phyloP scores from a whole-genome alignment of 176 grass and related monocot species.

The Avena eriantha region DNA sequence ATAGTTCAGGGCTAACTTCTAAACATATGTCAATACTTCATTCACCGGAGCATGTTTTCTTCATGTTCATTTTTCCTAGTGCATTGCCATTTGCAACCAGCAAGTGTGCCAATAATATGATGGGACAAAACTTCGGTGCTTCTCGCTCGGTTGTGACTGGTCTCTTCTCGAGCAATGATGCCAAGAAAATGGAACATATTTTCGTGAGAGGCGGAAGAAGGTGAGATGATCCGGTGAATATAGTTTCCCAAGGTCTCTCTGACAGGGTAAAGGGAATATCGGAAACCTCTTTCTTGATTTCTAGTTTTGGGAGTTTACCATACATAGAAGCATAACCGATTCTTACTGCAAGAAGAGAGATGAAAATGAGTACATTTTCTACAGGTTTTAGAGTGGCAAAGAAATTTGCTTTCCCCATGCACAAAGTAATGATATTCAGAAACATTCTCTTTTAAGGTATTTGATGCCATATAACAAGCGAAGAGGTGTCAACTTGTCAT shows the following conservation, averaged over 20 bases:
- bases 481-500: background rate
- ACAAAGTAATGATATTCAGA: background rate
- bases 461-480: background rate
- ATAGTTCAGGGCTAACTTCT: background rate
- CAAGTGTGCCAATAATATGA: background rate
- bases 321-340: conserved; percentile 74
- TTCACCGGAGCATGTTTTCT: background rate
- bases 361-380: conserved; percentile 1
- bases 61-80: background rate
- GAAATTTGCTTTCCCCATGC: background rate
- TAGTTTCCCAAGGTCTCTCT: conserved; percentile 88
- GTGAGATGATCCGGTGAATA: conserved; percentile 86
- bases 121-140: background rate
- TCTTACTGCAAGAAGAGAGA: conserved; percentile 52
- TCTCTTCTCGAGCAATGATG: no score
- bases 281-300: conserved; percentile 49
- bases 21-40: background rate
- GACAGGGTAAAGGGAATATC: conserved; percentile 68
- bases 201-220: conserved; percentile 58
- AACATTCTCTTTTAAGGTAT: conserved; percentile 2
- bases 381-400: background rate
- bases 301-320: conserved; percentile 61
- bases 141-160: conserved; percentile 37
- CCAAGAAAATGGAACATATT: conserved; percentile 72
- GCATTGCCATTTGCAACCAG: background rate